phyloP scores from a whole-genome alignment of 2,329 filamentous ascomycete genomes.

The Talaromyces sp. region DNA sequence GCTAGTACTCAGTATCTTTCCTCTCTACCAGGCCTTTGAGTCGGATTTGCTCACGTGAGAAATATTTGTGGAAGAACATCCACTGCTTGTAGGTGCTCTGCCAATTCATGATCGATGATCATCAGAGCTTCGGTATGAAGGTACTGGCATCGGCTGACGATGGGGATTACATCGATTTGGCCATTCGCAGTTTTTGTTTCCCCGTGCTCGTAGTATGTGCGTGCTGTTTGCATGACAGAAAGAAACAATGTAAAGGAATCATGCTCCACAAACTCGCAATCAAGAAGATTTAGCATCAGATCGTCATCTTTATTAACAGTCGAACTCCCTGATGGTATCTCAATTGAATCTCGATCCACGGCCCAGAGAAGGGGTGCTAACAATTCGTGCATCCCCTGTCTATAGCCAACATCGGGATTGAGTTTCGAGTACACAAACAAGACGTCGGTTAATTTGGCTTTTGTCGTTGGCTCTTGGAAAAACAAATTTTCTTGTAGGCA shows the following conservation, averaged over 20 bases:
- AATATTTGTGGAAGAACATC: slow-evolving; percentile 97
- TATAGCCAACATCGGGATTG: slow-evolving; percentile 82
- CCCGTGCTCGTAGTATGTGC: slow-evolving; percentile 80
- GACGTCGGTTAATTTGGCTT: slow-evolving; percentile 81
- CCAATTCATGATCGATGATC: slow-evolving; percentile 80
- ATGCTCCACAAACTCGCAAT: slow-evolving; percentile 78
- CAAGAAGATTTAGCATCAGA: slow-evolving; percentile 67
- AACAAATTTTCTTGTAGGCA: slow-evolving; percentile 88
- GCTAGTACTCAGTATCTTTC: slow-evolving; percentile 8
- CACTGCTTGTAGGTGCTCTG: slow-evolving; percentile 75
- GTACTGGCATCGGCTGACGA: slow-evolving; percentile 80
- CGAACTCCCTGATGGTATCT: slow-evolving; percentile 42
- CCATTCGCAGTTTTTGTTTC: slow-evolving; percentile 47
- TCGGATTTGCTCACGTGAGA: slow-evolving; percentile 67
- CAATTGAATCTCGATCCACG: slow-evolving; percentile 77
- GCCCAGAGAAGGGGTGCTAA: slow-evolving; percentile 87
- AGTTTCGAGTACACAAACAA: slow-evolving; percentile 95
- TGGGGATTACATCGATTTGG: slow-evolving; percentile 62
- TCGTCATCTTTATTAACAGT: slow-evolving; percentile 45
- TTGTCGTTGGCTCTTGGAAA: slow-evolving; percentile 78
- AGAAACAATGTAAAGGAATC: slow-evolving; percentile 87
- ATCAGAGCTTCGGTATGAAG: slow-evolving; percentile 83
- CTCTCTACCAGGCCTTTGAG: not conserved
- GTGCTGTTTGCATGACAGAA: slow-evolving; percentile 82
- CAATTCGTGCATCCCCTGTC: slow-evolving; percentile 98